Evolutionary conservation across 108 stramenopile genomes (phyloP), one percentile per base, ranked within the genome.

Genomic region (Phaeodactylum tricornutum): DNA sequence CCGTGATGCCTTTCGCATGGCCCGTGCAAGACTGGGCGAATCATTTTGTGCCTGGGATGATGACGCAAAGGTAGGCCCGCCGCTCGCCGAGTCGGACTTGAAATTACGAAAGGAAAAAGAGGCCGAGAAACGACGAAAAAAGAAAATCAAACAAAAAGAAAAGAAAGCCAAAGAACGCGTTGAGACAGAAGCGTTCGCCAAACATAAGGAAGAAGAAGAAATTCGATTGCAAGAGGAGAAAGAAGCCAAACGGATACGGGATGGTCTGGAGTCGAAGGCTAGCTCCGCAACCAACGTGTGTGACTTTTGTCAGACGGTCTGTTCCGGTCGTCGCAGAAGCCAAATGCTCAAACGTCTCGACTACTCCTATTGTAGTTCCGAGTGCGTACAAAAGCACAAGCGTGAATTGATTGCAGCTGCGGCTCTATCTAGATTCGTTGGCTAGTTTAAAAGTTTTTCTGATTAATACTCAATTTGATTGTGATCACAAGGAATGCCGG

Each of bases 311-410:
- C 69, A 73, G 51, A 76, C 44, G 47, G 59, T 64, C 3, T 59
- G 52, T 43, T 77, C 67, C 50, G 78, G 77, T 11, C 71, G 71
- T 42, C 50, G 73, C 46, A 53, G 69, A 44, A 74, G 61, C 11
- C 61, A 81, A 39, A 83, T 86, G 82, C 87, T 87, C 42, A 49
- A 64, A 29, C 72, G 87, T 41, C 53, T 89, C n/a, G 79, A 84
- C 4, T 93, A 75, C 43, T 50, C 48, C 14, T 93, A 89, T 53
- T 93, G 92, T 52, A 72, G 62, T 48, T 67, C 80, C 14, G 84
- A 86, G 6, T 93, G 92, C 46, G 86, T 89, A 16, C 64, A 77
- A 45, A 74, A 77, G 43, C 92, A 93, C 72, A 87, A 88, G 55
- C 63, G 92, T n/a, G 92, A 87, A 52, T 54, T 87, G 16, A 82